Base-by-base conservation (phyloP, 2,329 filamentous ascomycete genomes). In the Colletotrichum siamense region DNA sequence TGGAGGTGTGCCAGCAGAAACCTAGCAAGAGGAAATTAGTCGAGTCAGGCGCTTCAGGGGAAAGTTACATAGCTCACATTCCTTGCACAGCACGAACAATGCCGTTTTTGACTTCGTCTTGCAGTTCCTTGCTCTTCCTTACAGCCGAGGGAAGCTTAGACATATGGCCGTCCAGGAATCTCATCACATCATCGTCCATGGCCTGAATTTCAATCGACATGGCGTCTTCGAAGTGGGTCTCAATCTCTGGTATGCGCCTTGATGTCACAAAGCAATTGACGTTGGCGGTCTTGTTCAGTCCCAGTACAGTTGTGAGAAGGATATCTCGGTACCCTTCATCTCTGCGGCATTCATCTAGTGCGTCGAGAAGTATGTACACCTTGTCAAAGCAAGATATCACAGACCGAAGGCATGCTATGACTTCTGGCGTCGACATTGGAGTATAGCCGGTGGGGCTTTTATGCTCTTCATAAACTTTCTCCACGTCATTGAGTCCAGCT, bases 321-420 rank as follows among this genome's bases (percentile, higher is more conserved):
- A 1, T 34, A 5, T 13, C 9, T 9, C 63, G 44, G 9, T 24
- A 68, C 0, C 32, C 59, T 6, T 67, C 78, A 73, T 68, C 71
- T 49, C 59, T 81, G 71, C 39, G 81, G 79, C 62, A 84, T 61
- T 83, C 79, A 12, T 83, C 81, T 1, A 85, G 79, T 0, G 79
- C 81, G 32, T 83, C 81, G 2, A 81, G 4, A 0, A 80, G 26
- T 2, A 82, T 64, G 12, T 80, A 82, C 0, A 77, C 61, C 28
- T 63, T 66, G 0, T 52, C 34, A 15, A 74, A 77, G 1, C 24
- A 8, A 1, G 55, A n/a, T 3, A 9, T 30, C 6, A 79, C 64
- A 5, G 30, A n/a, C 1, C 55, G 49, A 1, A 82, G 75, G 0
- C 4, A 26, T 3, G 8, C 49, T 1, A 39, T 6, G 0, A 81